phyloP scores from a whole-genome alignment of 805 yeast genomes.

The Priceomyces castillae region DNA sequence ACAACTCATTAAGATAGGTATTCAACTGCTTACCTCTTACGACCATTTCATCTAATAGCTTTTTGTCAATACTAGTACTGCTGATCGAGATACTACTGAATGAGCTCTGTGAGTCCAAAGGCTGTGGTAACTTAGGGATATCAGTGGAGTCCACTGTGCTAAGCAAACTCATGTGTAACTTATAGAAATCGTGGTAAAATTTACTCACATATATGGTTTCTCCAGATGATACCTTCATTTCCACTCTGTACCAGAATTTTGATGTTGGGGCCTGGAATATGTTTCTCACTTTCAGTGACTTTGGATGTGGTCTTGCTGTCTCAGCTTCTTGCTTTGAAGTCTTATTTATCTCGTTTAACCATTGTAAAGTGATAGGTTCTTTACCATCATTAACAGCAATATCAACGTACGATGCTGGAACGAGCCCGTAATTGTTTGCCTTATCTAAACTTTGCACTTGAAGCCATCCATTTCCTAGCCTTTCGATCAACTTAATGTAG shows the following conservation, averaged over 20 bases:
- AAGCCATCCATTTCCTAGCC: slow-evolving; percentile 43
- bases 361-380: slow-evolving; percentile 30
- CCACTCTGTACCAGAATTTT: slow-evolving; percentile 34
- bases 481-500: slow-evolving; percentile 29
- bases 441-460: slow-evolving; percentile 28
- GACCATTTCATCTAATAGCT: slow-evolving; percentile 16
- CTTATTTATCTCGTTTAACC: slow-evolving; percentile 25
- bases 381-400: slow-evolving; percentile 37
- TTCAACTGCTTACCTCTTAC: slow-evolving; percentile 22
- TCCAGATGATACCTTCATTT: slow-evolving; percentile 16
- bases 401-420: slow-evolving; percentile 40
- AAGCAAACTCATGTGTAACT: slow-evolving; percentile 23
- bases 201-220: slow-evolving; percentile 25
- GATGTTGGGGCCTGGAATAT: slow-evolving; percentile 24
- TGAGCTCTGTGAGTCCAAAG: slow-evolving; percentile 13
- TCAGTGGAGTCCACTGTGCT: slow-evolving; percentile 1
- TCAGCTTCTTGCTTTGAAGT: slow-evolving; percentile 2
- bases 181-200: slow-evolving; percentile 35
- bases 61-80: slow-evolving; percentile 12
- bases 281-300: background rate
- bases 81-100: background rate
- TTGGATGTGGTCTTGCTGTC: slow-evolving; percentile 15
- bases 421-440: slow-evolving; percentile 22
- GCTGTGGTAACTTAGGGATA: slow-evolving; percentile 31
- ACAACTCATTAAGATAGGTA: slow-evolving; percentile 21